A percentile compares a stretch with the other conserved stretches of the same genome.
Conservation (phyloP, 176 grass and related monocot genomes). For the Avena atlantica region DNA sequence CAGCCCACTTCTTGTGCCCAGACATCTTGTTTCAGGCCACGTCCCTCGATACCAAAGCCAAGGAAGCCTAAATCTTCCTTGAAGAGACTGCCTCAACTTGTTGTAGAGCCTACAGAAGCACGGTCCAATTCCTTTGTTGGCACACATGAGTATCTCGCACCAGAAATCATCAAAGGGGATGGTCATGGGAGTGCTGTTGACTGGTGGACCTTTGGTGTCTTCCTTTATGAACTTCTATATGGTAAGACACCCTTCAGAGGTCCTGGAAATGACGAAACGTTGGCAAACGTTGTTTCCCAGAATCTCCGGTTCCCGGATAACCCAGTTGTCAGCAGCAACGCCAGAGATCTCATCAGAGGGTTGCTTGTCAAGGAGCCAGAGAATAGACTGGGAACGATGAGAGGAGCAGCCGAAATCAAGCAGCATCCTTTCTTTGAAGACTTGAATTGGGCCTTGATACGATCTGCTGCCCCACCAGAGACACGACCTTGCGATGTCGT, state of each 20-base stretch:
- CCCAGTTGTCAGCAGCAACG: constrained; percentile 57
- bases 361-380: constrained; percentile 77
- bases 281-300: constrained; percentile 74
- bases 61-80: constrained; percentile 57
- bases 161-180: constrained; percentile 84
- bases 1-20: constrained; percentile 70
- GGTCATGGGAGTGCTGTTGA: constrained; percentile 85
- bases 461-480: constrained; percentile 65
- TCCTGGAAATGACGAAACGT: constrained; percentile 73
- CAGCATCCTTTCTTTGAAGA: constrained; percentile 78
- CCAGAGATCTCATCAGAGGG: constrained; percentile 69
- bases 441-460: constrained; percentile 76
- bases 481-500: constrained; percentile 55
- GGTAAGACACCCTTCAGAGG: constrained; percentile 81
- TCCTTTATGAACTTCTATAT: constrained; percentile 73
- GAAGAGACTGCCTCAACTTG: constrained; percentile 66
- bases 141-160: constrained; percentile 75
- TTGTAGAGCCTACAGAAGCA: constrained; percentile 70
- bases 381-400: constrained; percentile 62
- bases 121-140: constrained; percentile 81
- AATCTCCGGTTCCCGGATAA: constrained; percentile 67
- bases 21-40: constrained; percentile 69
- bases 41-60: constrained; percentile 57
- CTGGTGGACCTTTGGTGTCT: constrained; percentile 80
- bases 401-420: constrained; percentile 82